Evolutionary conservation across 305 asterid genomes (phyloP), one percentile per base, ranked within the genome.

Genomic region (Fraxinus baroniana): DNA sequence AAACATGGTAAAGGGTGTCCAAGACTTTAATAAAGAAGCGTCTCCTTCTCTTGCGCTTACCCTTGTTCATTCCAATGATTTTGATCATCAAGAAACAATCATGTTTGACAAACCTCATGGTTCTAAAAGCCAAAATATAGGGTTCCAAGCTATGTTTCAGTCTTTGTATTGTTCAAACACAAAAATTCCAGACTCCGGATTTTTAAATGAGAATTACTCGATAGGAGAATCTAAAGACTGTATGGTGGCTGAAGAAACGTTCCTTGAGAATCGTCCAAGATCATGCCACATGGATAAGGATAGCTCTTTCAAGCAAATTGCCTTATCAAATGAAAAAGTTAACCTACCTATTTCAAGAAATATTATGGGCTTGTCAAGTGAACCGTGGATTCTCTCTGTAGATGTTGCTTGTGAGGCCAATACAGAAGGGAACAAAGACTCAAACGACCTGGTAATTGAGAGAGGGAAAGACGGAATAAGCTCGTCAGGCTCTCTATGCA

Each of bases 1-100:
- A 7, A 95, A 92, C 86, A 87, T 94, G 97, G 93, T 89, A 77
- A 94, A 91, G 76, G 97, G 97, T 28, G 84, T 86, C 32, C 18
- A 91, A 0, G 89, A 86, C 71, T 79, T 86, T 75, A 85, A 83
- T 72, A 87, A 87, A 77, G 88, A 86, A 35, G 89, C 70, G 7
- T 66, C 79, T 24, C 88, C 90, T 60, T 84, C 89, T 46, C 85
- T 83, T 60, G 80, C 87, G 71, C 91, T 85, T 73, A 36, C 86
- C 26, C 80, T 87, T 52, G 83, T 89, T 82, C 87, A 62, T 80
- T 74, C 90, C 66, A 77, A 79, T 80, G 84, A 55, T 64, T 83
- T 52, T 41, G 79, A 71, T 84, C 83, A 83, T 64, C 86, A 62
- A 70, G 90, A 87, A 64, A 81, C 62, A 37, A 33, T 81, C 39